Evolutionary conservation across 106 monocot genomes (phyloP).

Genomic region (Phalaenopsis equestris): DNA sequence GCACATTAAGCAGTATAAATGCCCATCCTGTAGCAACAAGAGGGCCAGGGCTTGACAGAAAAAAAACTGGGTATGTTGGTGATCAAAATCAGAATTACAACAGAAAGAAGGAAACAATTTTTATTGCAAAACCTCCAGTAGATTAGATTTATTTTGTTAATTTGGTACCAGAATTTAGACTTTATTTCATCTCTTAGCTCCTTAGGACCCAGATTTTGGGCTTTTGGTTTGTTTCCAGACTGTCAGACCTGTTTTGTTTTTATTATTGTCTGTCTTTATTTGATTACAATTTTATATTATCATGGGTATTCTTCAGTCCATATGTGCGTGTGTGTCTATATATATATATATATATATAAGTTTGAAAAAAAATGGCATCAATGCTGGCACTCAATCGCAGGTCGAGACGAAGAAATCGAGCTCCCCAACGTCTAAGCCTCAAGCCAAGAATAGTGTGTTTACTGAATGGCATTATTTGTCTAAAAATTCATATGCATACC

Average conservation of each 20-base stretch:
- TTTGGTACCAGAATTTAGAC: too few relatives aligned
- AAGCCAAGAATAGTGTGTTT: too few relatives aligned
- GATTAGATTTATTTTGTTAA: too few relatives aligned
- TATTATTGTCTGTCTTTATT: neutral
- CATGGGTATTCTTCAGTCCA: neutral
- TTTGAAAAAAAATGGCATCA: too few relatives aligned
- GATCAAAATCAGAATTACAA: neutral
- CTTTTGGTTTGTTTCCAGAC: neutral
- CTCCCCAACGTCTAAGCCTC: too few relatives aligned
- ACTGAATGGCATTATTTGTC: neutral
- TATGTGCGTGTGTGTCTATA: neutral
- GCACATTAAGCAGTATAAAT: slow-evolving; percentile 26
- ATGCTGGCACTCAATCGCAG: too few relatives aligned
- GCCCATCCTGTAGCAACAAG: slow-evolving; percentile 24
- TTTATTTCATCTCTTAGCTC: too few relatives aligned
- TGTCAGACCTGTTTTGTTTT: neutral
- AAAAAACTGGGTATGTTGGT: neutral
- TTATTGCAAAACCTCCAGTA: neutral
- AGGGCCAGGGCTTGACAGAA: slow-evolving; percentile 11
- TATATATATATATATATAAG: too few relatives aligned
- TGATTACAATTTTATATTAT: neutral
- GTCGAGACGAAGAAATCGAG: too few relatives aligned
- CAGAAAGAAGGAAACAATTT: neutral
- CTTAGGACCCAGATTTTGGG: too few relatives aligned
- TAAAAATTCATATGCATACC: too few relatives aligned